Conservation (phyloP, 108 stramenopile genomes). For the Pseudonitzschia multiseries region DNA sequence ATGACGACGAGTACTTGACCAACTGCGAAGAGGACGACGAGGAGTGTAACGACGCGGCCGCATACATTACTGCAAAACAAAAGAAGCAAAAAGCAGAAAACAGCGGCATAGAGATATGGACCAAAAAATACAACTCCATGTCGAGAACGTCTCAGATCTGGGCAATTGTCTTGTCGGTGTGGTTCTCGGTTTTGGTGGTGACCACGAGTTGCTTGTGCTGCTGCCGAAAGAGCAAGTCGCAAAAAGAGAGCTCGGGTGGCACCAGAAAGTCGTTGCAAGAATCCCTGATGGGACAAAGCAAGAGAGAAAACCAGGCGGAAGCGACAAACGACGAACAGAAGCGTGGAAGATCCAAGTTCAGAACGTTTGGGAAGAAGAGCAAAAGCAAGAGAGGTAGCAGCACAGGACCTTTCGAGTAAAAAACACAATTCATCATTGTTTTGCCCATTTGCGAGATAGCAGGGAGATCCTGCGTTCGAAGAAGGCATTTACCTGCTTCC, state of each 20-base stretch:
- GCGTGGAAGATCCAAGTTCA: constrained; percentile 1
- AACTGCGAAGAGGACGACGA: too few species aligned
- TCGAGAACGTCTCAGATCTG: constrained; percentile 3
- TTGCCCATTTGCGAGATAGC: too few species aligned
- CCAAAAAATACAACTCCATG: neutral
- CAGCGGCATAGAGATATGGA: neutral
- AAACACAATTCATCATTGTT: too few species aligned
- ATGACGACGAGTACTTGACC: too few species aligned
- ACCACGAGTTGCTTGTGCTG: neutral
- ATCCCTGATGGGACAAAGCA: neutral
- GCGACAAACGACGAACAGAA: neutral
- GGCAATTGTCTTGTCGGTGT: constrained; percentile 1
- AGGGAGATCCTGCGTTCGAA: too few species aligned
- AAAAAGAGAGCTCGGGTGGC: neutral
- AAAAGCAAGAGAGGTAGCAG: neutral
- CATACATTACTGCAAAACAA: too few species aligned
- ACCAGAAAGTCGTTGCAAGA: neutral
- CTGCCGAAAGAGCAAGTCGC: neutral
- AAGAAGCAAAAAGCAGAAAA: neutral
- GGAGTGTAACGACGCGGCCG: too few species aligned
- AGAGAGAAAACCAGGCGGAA: too few species aligned
- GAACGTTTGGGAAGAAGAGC: neutral
- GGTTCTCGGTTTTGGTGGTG: neutral
- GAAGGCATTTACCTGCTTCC: too few species aligned
- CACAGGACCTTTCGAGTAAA: too few species aligned